phyloP scores from a whole-genome alignment of 257 asterid genomes.

The Solanum etuberosum region DNA sequence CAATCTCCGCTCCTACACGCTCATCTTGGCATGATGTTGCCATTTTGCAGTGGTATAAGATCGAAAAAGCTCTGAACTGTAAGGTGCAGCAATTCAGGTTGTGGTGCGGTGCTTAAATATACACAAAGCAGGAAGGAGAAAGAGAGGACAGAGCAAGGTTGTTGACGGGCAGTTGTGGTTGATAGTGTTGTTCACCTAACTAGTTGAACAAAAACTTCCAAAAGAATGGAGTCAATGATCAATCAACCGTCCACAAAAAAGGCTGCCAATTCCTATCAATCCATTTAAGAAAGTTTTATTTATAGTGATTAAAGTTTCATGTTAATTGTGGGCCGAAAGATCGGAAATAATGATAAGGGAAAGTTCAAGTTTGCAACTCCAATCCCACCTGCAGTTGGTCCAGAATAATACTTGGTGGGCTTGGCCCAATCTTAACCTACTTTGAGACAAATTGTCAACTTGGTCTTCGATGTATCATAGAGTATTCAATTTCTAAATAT shows the following conservation, averaged over 20 bases:
- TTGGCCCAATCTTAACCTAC: background rate
- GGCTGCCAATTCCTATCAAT: background rate
- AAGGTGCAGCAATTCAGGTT: background rate
- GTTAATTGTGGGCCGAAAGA: background rate
- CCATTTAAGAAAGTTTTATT: too few relatives aligned
- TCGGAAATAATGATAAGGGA: background rate
- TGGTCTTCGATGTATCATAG: background rate
- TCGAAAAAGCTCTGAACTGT: background rate
- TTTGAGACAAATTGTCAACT: background rate
- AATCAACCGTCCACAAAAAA: background rate
- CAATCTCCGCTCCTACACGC: conserved; percentile 55
- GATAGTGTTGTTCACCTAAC: conserved; percentile 18
- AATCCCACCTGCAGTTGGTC: background rate
- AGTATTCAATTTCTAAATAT: background rate
- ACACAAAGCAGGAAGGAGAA: background rate
- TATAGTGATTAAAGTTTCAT: too few relatives aligned
- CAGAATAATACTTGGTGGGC: background rate
- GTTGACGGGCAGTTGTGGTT: conserved; percentile 40
- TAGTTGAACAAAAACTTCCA: background rate
- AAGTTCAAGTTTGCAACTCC: background rate
- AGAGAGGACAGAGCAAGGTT: background rate
- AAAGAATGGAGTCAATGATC: background rate
- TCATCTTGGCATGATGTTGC: conserved; percentile 21
- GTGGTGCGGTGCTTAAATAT: conserved; percentile 18
- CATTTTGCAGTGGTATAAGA: conserved; percentile 18